Percentiles rank a stretch among this genome's conserved stretches.
These are phyloP conservation scores for Quercus suber DNA, from an alignment of 306 rosid species.

Conservation along the genomic window DNA sequence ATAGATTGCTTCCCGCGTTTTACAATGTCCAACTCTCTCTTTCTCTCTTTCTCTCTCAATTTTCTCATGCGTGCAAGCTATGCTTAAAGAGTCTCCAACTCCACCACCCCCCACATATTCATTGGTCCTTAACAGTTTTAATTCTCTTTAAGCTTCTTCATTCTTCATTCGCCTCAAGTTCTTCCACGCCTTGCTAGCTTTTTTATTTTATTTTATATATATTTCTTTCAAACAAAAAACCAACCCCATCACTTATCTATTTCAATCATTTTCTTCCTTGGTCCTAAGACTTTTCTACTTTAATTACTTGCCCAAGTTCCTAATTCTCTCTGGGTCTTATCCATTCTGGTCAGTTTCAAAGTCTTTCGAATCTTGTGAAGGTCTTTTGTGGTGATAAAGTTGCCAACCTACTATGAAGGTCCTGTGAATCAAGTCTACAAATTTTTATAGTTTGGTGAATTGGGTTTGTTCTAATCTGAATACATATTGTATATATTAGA, in stretches of 20 bases:
- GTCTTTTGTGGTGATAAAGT: constrained; percentile 2
- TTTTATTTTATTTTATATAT: neutral
- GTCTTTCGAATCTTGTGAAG: constrained; percentile 3
- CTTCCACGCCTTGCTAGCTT: neutral
- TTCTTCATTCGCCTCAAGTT: constrained; percentile 39
- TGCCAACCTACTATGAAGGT: constrained; percentile 6
- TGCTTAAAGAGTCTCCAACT: constrained; percentile 29
- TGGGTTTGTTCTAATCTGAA: constrained; percentile 15
- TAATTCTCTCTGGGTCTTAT: constrained; percentile 32
- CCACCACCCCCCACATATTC: constrained; percentile 28
- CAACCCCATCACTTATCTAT: constrained; percentile 11
- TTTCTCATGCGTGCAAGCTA: constrained; percentile 90
- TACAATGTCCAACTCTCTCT: constrained; percentile 32
- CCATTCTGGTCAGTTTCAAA: constrained; percentile 18
- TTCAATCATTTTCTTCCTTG: constrained; percentile 25
- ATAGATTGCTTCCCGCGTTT: constrained; percentile 68
- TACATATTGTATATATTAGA: neutral
- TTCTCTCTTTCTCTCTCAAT: constrained; percentile 27
- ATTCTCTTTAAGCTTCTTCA: constrained; percentile 58
- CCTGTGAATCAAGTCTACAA: neutral
- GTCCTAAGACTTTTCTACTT: constrained; percentile 17
- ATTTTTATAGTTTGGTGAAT: constrained; percentile 2
- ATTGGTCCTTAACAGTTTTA: constrained; percentile 32
- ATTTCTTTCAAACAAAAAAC: neutral
- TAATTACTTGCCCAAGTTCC: constrained; percentile 45